Conservation (phyloP, 148 eudicot genomes). For the Suaeda aralocaspica region DNA sequence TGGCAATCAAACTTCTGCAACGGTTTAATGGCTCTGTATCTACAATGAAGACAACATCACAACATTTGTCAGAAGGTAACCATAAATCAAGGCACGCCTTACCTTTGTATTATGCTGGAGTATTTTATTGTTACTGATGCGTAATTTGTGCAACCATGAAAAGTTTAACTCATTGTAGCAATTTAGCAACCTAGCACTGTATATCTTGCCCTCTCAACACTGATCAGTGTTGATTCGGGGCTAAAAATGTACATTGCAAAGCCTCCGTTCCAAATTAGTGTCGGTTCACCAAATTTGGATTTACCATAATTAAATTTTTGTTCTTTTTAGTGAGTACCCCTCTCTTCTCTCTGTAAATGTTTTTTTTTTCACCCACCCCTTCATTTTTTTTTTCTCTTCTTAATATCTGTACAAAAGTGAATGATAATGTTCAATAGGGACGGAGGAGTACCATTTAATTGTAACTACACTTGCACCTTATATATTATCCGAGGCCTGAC, state of each 20-base stretch:
- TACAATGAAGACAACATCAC: conserved; percentile 80
- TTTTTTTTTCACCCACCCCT: no score
- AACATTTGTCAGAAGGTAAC: conserved; percentile 77
- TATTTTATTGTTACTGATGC: not conserved
- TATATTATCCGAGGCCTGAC: not conserved
- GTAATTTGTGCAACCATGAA: not conserved
- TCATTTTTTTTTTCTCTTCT: no score
- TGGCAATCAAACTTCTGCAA: conserved; percentile 76
- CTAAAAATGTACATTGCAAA: not conserved
- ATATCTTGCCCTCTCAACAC: not conserved
- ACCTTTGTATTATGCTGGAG: not conserved
- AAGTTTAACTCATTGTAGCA: not conserved
- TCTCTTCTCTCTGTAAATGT: not conserved
- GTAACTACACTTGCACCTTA: not conserved
- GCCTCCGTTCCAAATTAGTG: not conserved
- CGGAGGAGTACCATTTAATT: no score
- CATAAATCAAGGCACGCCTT: not conserved
- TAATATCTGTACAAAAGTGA: no score
- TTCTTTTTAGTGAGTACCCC: no score
- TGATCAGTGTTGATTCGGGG: not conserved
- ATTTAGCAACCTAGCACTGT: no score
- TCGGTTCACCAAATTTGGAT: no score
- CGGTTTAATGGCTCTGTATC: conserved; percentile 83
- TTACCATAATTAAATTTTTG: no score
- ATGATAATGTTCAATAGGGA: no score